Evolutionary conservation across 129 eudicot genomes (phyloP), one percentile per base, ranked within the genome.

Genomic region (Saposhnikovia divaricata): DNA sequence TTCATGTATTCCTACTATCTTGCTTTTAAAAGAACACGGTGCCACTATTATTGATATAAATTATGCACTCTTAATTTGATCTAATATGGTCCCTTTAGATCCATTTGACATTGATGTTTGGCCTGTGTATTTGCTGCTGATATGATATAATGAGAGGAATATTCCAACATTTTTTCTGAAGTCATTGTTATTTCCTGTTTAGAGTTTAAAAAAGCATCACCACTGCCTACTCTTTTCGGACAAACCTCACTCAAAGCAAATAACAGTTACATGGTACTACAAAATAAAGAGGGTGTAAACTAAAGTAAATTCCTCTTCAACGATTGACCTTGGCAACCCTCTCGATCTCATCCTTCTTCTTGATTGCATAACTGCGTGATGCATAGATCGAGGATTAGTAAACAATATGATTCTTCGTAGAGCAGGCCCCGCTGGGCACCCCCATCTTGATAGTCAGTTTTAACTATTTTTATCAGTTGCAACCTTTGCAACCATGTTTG

Each of bases 241-340:
- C 15, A 61, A 61, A 61, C 34, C 25, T n/a, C 69, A 25, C 10
- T 10, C 2, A 61, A 61, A 61, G 69, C 25, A 61, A 4, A 61
- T 23, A 16, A 25, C 10, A 77, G 63, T n/a, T 77, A 77, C 14
- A 43, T 23, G 63, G 53, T 39, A 57, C n/a, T 12, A 57, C 69
- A 53, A 31, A 59, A 69, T 55, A 76, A 77, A 77, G 48, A 51
- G 46, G 37, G 31, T 37, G 27, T 51, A 18, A 23, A 28, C 27
- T 57, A 59, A 48, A 61, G 27, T 27, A 46, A 45, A 9, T 53
- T 45, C 37, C 71, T 87, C 77, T 81, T 89, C 51, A 91, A 87
- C 93, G 93, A 46, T 91, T 91, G 65, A 91, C 93, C 91, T 91
- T 89, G 42, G 93, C 93, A 85, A 91, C 93, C 83, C 93, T 91